Evolutionary conservation across 2,329 filamentous ascomycete genomes (phyloP).

Genomic region (Epichloe baconii): DNA sequence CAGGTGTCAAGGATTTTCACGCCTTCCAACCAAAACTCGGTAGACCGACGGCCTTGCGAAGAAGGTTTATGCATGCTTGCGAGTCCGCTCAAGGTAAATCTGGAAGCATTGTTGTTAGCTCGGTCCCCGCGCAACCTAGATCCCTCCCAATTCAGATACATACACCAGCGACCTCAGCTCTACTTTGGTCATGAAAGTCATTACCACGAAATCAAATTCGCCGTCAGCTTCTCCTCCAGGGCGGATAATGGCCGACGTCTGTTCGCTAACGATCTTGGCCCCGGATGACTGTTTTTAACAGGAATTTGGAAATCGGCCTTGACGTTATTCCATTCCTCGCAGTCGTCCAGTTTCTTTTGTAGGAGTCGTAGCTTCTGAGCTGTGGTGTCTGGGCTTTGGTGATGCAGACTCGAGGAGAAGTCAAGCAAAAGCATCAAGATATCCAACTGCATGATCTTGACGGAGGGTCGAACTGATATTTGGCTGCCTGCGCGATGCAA

Average conservation of each 20-base stretch:
- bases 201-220: conserved; percentile 40
- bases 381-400: conserved; percentile 44
- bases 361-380: conserved; percentile 47
- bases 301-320: conserved; percentile 41
- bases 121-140: conserved; percentile 3
- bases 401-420: conserved; percentile 54
- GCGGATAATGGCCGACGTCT: conserved; percentile 41
- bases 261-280: conserved; percentile 38
- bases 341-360: conserved; percentile 48
- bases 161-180: conserved; percentile 44
- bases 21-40: conserved; percentile 30
- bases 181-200: conserved; percentile 48
- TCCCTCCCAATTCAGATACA: conserved; percentile 13
- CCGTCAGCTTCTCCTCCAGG: conserved; percentile 29
- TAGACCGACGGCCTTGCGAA: conserved; percentile 19
- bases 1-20: conserved; percentile 35
- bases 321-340: conserved; percentile 34
- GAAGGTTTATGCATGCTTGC: conserved; percentile 27
- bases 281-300: conserved; percentile 37
- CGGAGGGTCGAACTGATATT: conserved; percentile 53
- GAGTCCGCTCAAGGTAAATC: conserved; percentile 43
- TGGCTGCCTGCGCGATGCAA: conserved; percentile 61
- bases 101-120: conserved; percentile 13
- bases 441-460: conserved; percentile 52
- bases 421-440: conserved; percentile 55